Conservation (phyloP, 2,329 filamentous ascomycete genomes). For the Cadophora gregata region DNA sequence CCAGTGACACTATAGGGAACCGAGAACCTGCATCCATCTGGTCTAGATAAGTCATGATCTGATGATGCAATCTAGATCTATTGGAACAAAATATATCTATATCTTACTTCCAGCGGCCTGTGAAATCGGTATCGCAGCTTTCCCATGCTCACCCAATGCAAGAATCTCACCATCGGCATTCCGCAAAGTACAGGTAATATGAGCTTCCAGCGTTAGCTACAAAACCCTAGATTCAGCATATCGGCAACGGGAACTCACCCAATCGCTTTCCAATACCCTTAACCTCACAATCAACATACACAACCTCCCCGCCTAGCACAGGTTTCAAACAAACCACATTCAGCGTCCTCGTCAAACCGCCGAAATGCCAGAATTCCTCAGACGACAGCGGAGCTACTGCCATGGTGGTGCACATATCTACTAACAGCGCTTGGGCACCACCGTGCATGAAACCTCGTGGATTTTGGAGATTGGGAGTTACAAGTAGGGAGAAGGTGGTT, state of each 20-base stretch:
- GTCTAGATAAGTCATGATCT: too few relatives aligned
- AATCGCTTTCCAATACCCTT: conserved; percentile 1
- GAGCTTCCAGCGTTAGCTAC: neutral
- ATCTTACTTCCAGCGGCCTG: neutral
- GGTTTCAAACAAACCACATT: neutral
- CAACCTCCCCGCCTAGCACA: neutral
- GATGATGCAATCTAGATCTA: too few relatives aligned
- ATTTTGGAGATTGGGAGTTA: neutral
- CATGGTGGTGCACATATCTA: conserved; percentile 1
- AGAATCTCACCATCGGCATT: conserved; percentile 7
- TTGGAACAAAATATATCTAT: neutral
- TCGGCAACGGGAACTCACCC: neutral
- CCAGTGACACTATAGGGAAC: too few relatives aligned
- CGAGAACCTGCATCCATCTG: too few relatives aligned
- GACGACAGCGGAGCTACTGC: neutral
- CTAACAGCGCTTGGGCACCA: neutral
- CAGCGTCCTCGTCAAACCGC: neutral
- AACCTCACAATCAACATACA: conserved; percentile 7
- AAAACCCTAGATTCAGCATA: neutral
- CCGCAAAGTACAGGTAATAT: neutral
- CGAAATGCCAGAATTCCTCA: neutral
- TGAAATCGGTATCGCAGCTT: neutral
- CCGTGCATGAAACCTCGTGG: conserved; percentile 3
- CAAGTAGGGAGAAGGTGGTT: neutral
- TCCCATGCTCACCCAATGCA: neutral